phyloP scores from a whole-genome alignment of 2,329 filamentous ascomycete genomes.

The Talaromyces funiculosus region DNA sequence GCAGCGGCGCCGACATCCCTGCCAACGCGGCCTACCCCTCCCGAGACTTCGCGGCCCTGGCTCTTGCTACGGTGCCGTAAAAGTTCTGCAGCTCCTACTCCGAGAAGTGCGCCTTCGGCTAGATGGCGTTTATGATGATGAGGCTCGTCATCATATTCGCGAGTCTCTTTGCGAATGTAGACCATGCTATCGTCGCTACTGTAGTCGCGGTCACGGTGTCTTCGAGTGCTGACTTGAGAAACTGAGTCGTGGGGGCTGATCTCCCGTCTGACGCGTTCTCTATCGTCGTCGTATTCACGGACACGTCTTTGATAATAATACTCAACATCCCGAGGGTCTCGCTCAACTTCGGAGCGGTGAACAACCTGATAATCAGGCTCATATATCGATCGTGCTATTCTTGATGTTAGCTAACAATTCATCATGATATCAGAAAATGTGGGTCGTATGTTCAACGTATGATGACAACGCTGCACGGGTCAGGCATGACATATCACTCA shows the following conservation, averaged over 20 bases:
- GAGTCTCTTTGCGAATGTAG: conserved; percentile 50
- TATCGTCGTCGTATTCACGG: conserved; percentile 50
- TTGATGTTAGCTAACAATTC: conserved; percentile 1
- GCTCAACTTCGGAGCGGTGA: conserved; percentile 51
- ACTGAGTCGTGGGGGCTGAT: conserved; percentile 49
- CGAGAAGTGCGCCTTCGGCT: conserved; percentile 56
- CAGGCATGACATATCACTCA: conserved; percentile 25
- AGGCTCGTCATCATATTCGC: conserved; percentile 42
- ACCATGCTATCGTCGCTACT: conserved; percentile 58
- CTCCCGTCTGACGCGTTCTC: conserved; percentile 37
- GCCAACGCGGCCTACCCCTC: conserved; percentile 44
- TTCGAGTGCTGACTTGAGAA: conserved; percentile 44
- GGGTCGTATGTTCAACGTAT: not conserved
- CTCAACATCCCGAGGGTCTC: conserved; percentile 50
- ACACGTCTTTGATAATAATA: conserved; percentile 57
- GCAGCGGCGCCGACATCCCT: conserved; percentile 56
- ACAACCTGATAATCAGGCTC: conserved; percentile 57
- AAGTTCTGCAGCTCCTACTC: conserved; percentile 56
- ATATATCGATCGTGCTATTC: conserved; percentile 50
- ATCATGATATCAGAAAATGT: conserved; percentile 3
- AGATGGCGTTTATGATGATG: conserved; percentile 52
- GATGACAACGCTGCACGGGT: not conserved
- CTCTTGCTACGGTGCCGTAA: conserved; percentile 54
- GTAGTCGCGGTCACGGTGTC: conserved; percentile 40
- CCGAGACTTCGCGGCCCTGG: conserved; percentile 51